Evolutionary conservation across 768 basidiomycete genomes (phyloP).

Genomic region (Chalciporus sphaerocephalus): DNA sequence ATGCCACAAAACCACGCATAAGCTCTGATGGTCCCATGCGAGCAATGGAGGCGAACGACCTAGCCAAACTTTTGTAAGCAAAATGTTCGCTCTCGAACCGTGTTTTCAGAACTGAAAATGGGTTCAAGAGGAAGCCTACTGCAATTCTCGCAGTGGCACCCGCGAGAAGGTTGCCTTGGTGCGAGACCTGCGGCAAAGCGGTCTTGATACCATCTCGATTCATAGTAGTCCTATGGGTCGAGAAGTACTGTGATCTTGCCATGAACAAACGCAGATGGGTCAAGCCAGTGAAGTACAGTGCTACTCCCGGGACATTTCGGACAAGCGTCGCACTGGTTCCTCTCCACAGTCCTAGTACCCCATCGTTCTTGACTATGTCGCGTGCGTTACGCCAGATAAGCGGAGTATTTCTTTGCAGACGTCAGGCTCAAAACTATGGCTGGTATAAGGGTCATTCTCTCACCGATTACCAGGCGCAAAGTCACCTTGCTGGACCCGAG

Average conservation of each 20-base stretch:
- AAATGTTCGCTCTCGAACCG: constrained; percentile 89
- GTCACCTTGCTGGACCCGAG: constrained; percentile 84
- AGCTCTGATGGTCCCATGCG: constrained; percentile 77
- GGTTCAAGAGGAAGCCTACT: constrained; percentile 84
- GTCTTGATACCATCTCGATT: constrained; percentile 35
- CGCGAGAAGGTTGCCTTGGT: constrained; percentile 77
- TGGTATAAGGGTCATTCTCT: constrained; percentile 9
- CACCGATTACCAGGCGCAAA: constrained; percentile 38
- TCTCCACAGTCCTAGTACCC: constrained; percentile 76
- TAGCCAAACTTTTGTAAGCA: constrained; percentile 56
- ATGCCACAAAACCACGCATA: constrained; percentile 81
- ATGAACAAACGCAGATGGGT: constrained; percentile 77
- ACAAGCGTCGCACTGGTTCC: constrained; percentile 79
- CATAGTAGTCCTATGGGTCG: constrained; percentile 27
- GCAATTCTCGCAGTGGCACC: constrained; percentile 78
- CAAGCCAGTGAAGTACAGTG: constrained; percentile 84
- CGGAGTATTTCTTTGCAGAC: constrained; percentile 30
- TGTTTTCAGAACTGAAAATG: constrained; percentile 87
- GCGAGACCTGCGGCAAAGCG: constrained; percentile 66
- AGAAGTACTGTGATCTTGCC: constrained; percentile 70
- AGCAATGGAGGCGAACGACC: constrained; percentile 54
- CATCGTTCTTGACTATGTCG: constrained; percentile 58
- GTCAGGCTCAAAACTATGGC: background rate
- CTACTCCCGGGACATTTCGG: constrained; percentile 89
- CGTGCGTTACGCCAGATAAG: constrained; percentile 49